phyloP scores from a whole-genome alignment of 2,329 filamentous ascomycete genomes.

The Lachnellula hyalina region DNA sequence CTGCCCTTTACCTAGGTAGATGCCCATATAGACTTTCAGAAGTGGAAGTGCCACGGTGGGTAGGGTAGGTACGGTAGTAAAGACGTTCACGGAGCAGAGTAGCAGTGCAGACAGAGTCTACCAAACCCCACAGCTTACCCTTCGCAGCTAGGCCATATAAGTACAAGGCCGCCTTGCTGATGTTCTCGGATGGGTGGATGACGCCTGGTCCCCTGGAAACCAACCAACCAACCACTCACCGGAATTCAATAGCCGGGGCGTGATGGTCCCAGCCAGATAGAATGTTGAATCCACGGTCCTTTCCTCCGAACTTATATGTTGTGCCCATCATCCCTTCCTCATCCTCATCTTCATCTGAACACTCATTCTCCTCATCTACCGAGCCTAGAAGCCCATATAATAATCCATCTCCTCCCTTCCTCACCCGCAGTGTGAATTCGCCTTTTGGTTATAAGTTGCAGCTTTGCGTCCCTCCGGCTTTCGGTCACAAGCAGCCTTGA shows the following conservation, averaged over 20 bases:
- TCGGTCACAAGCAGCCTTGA: not conserved
- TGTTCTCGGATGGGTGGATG: constrained; percentile 1
- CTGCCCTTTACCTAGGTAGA: too few relatives aligned
- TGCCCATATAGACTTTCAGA: not conserved
- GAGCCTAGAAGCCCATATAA: too few relatives aligned
- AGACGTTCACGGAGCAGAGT: too few relatives aligned
- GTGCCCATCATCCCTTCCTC: too few relatives aligned
- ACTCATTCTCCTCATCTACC: too few relatives aligned
- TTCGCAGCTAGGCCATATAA: not conserved
- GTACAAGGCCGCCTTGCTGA: not conserved
- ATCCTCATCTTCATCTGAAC: too few relatives aligned
- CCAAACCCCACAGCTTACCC: not conserved
- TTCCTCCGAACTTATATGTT: not conserved
- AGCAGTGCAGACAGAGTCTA: too few relatives aligned
- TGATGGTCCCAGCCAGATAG: too few relatives aligned
- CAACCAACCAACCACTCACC: not conserved
- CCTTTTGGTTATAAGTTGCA: not conserved
- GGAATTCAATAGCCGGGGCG: not conserved
- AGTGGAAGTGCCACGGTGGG: not conserved
- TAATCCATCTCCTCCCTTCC: not conserved
- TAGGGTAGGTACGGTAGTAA: too few relatives aligned
- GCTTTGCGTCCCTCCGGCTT: not conserved
- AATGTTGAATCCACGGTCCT: not conserved
- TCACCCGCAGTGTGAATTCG: not conserved
- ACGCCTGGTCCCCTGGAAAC: not conserved